Base-by-base conservation (phyloP, 2,329 filamentous ascomycete species). In the Pseudopithomyces chartarum region DNA sequence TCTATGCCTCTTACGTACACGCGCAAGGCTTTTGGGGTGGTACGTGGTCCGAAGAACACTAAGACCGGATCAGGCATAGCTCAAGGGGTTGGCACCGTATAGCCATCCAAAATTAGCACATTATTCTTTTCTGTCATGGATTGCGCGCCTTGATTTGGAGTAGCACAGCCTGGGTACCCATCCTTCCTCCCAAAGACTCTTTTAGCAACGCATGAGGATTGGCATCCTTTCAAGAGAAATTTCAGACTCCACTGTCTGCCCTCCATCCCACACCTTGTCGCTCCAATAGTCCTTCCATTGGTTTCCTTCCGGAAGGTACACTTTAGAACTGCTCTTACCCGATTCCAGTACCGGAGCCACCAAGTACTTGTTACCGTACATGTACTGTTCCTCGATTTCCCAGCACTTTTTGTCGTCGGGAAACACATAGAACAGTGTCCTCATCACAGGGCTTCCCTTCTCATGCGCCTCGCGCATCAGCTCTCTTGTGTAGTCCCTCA, bases 371-470 rank as follows among this genome's bases (percentile, higher is more conserved):
- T 73, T 66, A 0, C 87, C 87, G 63, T 83, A 90, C 81, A 90
- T 84, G 66, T 89, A 89, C 75, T 88, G 81, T 32, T 81, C 80
- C 50, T 85, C 83, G 2, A 87, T 67, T 4, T 81, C 77, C 87
- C 87, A 89, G 15, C 79, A 76, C 54, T 66, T 70, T 12, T 70
- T 46, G 56, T 89, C 86, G 0, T 73, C 56, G 0, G 86, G 86
- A 56, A 89, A 90, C 56, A 87, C 85, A 59, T 86, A 87, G 66
- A 90, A 90, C 11, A 86, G 66, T 0, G 86, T 78, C 12, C 87
- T 73, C 67, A 90, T 89, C 10, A 90, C 75, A 0, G 87, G 87
- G 0, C 80, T 80, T 0, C 87, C 87, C 50, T 80, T 82, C 58
- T 84, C 78, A 59, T 87, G 85, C 0, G 87, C 86, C 59, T 84